Percentiles rank a stretch among this genome's conserved stretches.
Evolutionary conservation across 176 grass and related monocot genomes (phyloP).

Genomic region (Coix lacrymajobi): DNA sequence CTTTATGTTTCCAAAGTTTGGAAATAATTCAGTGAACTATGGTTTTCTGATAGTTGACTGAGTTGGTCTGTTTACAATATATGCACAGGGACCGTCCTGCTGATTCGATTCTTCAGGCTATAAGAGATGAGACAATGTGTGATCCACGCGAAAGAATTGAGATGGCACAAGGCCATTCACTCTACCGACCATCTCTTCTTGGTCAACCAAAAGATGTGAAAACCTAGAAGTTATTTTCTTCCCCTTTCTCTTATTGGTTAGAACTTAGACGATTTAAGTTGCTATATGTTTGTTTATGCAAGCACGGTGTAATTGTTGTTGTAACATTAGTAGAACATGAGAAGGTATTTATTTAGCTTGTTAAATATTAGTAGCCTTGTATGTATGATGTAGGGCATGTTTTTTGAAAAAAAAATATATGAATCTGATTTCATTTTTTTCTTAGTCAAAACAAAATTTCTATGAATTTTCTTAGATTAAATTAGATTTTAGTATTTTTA

Average conservation of each 20-base stretch:
- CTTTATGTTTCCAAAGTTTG: neutral
- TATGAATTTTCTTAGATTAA: neutral
- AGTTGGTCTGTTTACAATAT: slow-evolving; percentile 22
- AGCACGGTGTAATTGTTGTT: slow-evolving; percentile 19
- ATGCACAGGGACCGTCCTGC: slow-evolving; percentile 62
- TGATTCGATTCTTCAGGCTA: slow-evolving; percentile 83
- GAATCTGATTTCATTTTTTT: neutral
- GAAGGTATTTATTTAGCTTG: slow-evolving; percentile 7
- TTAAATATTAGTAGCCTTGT: slow-evolving; percentile 21
- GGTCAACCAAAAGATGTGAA: slow-evolving; percentile 43
- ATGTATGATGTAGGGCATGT: neutral
- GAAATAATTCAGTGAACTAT: neutral
- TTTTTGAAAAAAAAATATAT: neutral
- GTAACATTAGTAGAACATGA: slow-evolving; percentile 29
- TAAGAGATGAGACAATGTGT: slow-evolving; percentile 94
- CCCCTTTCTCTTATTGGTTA: neutral
- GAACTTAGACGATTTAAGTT: neutral
- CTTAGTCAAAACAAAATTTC: neutral
- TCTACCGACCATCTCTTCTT: slow-evolving; percentile 89
- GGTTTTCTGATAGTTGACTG: neutral
- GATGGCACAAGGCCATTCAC: slow-evolving; percentile 69
- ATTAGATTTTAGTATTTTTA: neutral
- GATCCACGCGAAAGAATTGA: slow-evolving; percentile 97
- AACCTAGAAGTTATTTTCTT: slow-evolving; percentile 11
- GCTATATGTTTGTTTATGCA: slow-evolving; percentile 14